Conservation (phyloP, 75 land plant genomes). For the Selaginella tamariscina region DNA sequence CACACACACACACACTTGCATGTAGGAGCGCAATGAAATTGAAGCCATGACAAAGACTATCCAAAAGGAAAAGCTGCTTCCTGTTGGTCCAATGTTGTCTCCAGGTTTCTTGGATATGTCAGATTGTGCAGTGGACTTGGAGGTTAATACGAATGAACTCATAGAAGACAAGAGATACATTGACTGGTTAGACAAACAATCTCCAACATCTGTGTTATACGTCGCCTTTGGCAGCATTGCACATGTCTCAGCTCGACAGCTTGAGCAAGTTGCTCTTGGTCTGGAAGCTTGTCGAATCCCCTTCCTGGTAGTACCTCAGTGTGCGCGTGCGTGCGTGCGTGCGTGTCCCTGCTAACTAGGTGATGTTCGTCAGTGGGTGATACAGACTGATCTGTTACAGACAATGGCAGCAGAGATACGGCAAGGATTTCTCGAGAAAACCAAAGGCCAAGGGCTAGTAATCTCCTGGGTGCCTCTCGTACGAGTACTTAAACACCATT, state of each 20-base stretch:
- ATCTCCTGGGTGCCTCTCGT: not conserved
- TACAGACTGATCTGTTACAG: not conserved
- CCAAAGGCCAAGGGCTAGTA: not conserved
- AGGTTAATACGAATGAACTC: not conserved
- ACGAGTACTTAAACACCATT: not conserved
- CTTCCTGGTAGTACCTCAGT: too few relatives aligned
- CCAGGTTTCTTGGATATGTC: not conserved
- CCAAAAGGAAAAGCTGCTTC: not conserved
- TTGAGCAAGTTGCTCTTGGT: not conserved
- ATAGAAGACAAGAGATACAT: not conserved
- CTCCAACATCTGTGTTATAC: not conserved
- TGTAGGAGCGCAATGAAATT: not conserved
- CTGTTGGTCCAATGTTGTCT: not conserved
- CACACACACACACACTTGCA: too few relatives aligned
- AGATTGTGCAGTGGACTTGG: not conserved
- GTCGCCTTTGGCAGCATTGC: slow-evolving; percentile 12
- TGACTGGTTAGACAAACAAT: not conserved
- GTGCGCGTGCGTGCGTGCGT: too few relatives aligned
- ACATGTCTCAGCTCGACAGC: not conserved
- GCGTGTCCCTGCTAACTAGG: too few relatives aligned
- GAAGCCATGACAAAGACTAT: not conserved
- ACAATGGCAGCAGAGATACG: not conserved
- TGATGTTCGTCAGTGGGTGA: too few relatives aligned
- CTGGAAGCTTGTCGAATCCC: not conserved
- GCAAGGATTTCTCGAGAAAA: not conserved